phyloP scores from a whole-genome alignment of 176 grass and related monocot species.

The Thalia dealbata region DNA sequence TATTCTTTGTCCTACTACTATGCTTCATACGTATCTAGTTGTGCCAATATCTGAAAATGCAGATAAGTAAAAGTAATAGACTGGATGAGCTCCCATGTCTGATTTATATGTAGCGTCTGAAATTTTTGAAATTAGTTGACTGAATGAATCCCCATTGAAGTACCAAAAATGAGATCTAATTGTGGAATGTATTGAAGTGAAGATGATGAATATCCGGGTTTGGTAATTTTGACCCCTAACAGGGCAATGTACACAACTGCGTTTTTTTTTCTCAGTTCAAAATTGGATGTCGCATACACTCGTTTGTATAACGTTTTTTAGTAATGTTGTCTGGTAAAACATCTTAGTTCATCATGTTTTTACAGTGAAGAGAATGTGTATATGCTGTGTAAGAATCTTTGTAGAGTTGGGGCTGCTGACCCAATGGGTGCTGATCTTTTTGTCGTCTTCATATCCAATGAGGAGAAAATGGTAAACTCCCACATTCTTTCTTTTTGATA shows the following conservation, averaged over 20 bases:
- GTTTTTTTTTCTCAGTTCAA: not conserved
- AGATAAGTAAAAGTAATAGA: no score
- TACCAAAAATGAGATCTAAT: no score
- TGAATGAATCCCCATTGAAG: no score
- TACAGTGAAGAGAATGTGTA: constrained; percentile 91
- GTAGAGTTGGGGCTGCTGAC: constrained; percentile 42
- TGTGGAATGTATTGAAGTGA: no score
- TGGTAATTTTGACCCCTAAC: not conserved
- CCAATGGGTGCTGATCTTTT: constrained; percentile 50
- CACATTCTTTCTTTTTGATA: not conserved
- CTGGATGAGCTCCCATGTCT: no score
- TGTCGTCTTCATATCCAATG: constrained; percentile 81
- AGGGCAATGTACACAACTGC: not conserved
- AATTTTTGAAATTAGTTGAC: no score
- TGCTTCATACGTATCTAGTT: no score
- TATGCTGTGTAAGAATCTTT: constrained; percentile 66
- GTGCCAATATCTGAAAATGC: no score
- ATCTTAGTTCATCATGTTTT: not conserved
- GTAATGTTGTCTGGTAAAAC: constrained; percentile 12
- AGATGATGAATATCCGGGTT: not conserved
- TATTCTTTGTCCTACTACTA: no score
- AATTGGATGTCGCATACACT: not conserved
- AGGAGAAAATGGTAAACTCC: constrained; percentile 45
- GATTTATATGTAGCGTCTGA: no score
- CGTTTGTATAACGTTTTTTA: constrained; percentile 1